Evolutionary conservation across 805 yeast genomes (phyloP), one percentile per base, ranked within the genome.

Genomic region (Wickerhamiella parazyma): DNA sequence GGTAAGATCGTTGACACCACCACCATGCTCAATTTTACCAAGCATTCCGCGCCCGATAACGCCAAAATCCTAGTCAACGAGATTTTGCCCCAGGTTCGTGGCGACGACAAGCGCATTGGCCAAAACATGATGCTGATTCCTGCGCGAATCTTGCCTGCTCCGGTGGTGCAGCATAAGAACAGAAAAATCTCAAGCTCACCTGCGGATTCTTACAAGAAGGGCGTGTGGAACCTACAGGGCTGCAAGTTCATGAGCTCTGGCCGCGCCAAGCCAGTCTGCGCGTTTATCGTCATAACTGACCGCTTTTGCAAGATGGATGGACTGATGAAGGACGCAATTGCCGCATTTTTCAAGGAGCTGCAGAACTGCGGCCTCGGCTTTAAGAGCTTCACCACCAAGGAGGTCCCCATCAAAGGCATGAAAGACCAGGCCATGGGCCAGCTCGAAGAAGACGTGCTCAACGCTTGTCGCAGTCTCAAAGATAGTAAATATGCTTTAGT

Each of bases 41-140:
- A 40, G 33, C 43, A 38, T 16, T 38, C 43, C 10, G 43, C 43
- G 10, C 21, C 20, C 9, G 43, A 40, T 17, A 40, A 38, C 4
- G 43, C 43, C n/a, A 40, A 40, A 33, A 40, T 40, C 20, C 38
- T 40, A 11, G 43, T 38, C 25, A 40, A 40, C 25, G 43, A 40
- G 16, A 33, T 40, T 16, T 16, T 40, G 26, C 43, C 43, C 19
- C 43, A 40, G 33, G 38, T 40, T 97, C 14, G 91, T 59, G 0
- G 97, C 97, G 19, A 97, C 97, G 4, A 91, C 89, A 97, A 97
- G 89, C 0, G 98, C 89, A 61, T 91, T 91, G 36, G 82, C 59
- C 41, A 91, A n/a, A n/a, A 33, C 18, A 40, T 40, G 43, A 24
- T 40, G 38, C 38, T 40, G 6, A 28, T 40, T 7, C 43, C 43